A percentile compares a stretch with the other conserved stretches of the same genome.
phyloP scores from a whole-genome alignment of 805 yeast genomes.

The Yarrowia porcina region DNA sequence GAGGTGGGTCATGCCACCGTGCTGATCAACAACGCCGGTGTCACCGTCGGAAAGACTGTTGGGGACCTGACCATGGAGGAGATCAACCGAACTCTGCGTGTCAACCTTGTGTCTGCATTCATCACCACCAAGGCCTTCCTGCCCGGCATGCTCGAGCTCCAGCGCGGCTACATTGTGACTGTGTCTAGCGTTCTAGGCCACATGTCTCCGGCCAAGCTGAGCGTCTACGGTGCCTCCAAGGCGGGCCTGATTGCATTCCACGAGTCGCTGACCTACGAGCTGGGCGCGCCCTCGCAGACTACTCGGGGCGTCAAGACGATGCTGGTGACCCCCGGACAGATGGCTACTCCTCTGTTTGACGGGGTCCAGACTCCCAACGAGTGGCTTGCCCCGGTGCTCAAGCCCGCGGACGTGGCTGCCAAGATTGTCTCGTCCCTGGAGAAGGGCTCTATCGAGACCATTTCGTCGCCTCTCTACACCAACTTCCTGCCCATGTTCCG shows the following conservation, averaged over 20 bases:
- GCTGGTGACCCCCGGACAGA: conserved; percentile 83
- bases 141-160: conserved; percentile 61
- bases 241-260: conserved; percentile 83
- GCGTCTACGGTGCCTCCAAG: conserved; percentile 85
- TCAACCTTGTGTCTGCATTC: conserved; percentile 69
- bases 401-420: conserved; percentile 62
- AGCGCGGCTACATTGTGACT: conserved; percentile 74
- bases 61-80: conserved; percentile 54
- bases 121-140: conserved; percentile 66
- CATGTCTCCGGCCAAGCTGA: conserved; percentile 74
- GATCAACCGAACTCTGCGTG: conserved; percentile 58
- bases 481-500: conserved; percentile 68
- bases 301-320: conserved; percentile 58
- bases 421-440: conserved; percentile 54
- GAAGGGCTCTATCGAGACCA: conserved; percentile 62
- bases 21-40: conserved; percentile 83
- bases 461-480: conserved; percentile 74
- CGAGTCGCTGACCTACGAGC: conserved; percentile 70
- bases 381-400: conserved; percentile 77
- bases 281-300: conserved; percentile 48
- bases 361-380: conserved; percentile 71
- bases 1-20: conserved; percentile 61
- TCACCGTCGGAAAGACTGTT: conserved; percentile 56
- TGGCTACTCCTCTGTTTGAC: conserved; percentile 69
- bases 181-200: conserved; percentile 83